Percentiles rank a stretch among this genome's conserved stretches.
These are phyloP conservation scores for Candida tetrigidarum DNA, from an alignment of 1,139 yeast species.

Conservation along the genomic window DNA sequence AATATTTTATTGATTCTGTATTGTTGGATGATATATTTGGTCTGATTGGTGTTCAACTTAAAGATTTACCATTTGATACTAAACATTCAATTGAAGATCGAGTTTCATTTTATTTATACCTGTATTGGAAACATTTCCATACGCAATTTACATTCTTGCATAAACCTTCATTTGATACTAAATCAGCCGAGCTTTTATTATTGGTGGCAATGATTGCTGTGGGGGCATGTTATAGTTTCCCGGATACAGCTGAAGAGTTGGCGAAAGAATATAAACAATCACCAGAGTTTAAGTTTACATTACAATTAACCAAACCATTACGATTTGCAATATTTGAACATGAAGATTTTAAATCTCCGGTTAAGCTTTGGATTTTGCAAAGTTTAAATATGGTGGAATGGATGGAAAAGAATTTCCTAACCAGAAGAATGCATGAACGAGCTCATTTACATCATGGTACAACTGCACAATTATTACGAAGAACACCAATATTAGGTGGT, in stretches of 20 bases:
- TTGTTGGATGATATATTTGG: slow-evolving; percentile 21
- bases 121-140: slow-evolving; percentile 64
- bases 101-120: slow-evolving; percentile 30
- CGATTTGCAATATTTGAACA: slow-evolving; percentile 65
- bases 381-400: slow-evolving; percentile 64
- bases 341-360: slow-evolving; percentile 62
- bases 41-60: slow-evolving; percentile 14
- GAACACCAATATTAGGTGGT: slow-evolving; percentile 77
- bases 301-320: slow-evolving; percentile 60
- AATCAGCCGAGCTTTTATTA: slow-evolving; percentile 54
- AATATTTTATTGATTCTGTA: slow-evolving; percentile 31
- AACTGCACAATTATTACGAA: slow-evolving; percentile 68
- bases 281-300: slow-evolving; percentile 31
- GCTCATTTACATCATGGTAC: slow-evolving; percentile 81
- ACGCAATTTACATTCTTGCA: slow-evolving; percentile 66
- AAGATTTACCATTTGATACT: slow-evolving; percentile 19
- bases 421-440: slow-evolving; percentile 67
- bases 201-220: slow-evolving; percentile 59
- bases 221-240: slow-evolving; percentile 46
- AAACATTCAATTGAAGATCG: slow-evolving; percentile 33
- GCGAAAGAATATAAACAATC: slow-evolving; percentile 22
- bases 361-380: slow-evolving; percentile 69
- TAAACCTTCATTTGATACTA: slow-evolving; percentile 63
- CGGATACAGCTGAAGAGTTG: slow-evolving; percentile 17
- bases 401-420: slow-evolving; percentile 66